A percentile compares a stretch with the other conserved stretches of the same genome.
These are phyloP conservation scores for Apiotrichum gamsii DNA, from an alignment of 1,284 basidiomycete species.

Conservation along the genomic window DNA sequence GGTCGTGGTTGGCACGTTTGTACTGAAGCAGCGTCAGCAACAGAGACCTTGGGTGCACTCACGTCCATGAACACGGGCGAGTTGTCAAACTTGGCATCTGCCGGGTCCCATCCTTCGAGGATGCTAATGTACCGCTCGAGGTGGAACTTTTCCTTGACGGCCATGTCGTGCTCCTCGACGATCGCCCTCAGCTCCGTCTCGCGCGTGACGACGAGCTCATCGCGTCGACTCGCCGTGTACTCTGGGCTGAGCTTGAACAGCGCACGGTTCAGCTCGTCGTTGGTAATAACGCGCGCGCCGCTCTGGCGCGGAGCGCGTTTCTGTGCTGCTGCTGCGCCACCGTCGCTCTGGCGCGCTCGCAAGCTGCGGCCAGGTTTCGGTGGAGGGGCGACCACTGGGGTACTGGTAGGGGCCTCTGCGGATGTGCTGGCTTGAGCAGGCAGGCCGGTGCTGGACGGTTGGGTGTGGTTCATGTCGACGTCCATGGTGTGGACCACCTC, in stretches of 20 bases:
- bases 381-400: too few relatives aligned
- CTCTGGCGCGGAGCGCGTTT: not conserved
- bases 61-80: conserved; percentile 68
- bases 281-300: conserved; percentile 9
- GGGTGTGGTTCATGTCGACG: too few relatives aligned
- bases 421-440: too few relatives aligned
- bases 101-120: conserved; percentile 63
- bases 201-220: conserved; percentile 54
- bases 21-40: conserved; percentile 22
- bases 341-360: not conserved
- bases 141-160: conserved; percentile 79
- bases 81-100: conserved; percentile 65
- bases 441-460: too few relatives aligned
- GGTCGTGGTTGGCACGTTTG: conserved; percentile 29
- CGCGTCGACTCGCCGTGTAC: conserved; percentile 30
- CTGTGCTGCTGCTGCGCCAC: not conserved
- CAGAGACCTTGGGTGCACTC: conserved; percentile 21
- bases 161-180: conserved; percentile 63
- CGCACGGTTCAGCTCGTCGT: conserved; percentile 27
- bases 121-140: conserved; percentile 70
- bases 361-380: not conserved
- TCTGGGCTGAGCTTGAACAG: conserved; percentile 22
- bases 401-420: too few relatives aligned
- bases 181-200: conserved; percentile 58
- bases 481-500: conserved; percentile 13